Base-by-base conservation (phyloP, 73 alveolate genomes). In the Breviolum minutum region DNA sequence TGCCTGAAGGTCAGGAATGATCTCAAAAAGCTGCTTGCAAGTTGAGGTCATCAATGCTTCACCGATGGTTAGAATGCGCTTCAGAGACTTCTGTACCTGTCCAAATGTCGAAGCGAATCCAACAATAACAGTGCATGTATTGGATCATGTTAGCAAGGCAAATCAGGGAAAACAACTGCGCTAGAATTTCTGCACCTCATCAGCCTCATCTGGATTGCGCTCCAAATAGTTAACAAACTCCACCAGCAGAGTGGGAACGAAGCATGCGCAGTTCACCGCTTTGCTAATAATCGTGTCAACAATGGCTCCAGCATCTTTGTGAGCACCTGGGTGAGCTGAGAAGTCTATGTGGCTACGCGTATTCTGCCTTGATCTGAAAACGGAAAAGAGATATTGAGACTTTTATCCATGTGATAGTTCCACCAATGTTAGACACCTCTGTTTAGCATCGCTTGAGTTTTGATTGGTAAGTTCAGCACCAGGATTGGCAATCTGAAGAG, bases 41-140 rank as follows among this genome's bases (percentile, higher is more conserved):
- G 98, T 92, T 48, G 98, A 83, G 11, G 98, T 92, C 98, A 92
- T 92, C 90, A 92, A n/a, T n/a, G 98, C 98, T 63, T 92, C 98
- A 30, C 98, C 98, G 24, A 92, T 92, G 20, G 98, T 92, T 80
- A 92, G 80, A 26, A 92, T 48, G 26, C 98, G 89, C 77, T 80
- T 80, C 63, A 92, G 54, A 14, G 69, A 74, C 71, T 92, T 80
- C 64, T 48, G 66, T 8, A 92, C 90, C 98, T 83, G 22, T 7
- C 26, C 92, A 30, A 29, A 40, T 40, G 54, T 40, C 54, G 54
- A 40, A 40, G 5, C 54, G 54, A 40, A 3, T 40, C 54, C 54
- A 40, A 40, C 54, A 40, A 40, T 3, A 3, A 66, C 17, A 66
- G 74, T 11, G 77, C 24, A 68, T 68, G 77, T 68, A 14, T 11